Percentiles rank a stretch among this genome's conserved stretches.
Conservation (phyloP, 2,329 filamentous ascomycete genomes). For the Cercospora citrullina region DNA sequence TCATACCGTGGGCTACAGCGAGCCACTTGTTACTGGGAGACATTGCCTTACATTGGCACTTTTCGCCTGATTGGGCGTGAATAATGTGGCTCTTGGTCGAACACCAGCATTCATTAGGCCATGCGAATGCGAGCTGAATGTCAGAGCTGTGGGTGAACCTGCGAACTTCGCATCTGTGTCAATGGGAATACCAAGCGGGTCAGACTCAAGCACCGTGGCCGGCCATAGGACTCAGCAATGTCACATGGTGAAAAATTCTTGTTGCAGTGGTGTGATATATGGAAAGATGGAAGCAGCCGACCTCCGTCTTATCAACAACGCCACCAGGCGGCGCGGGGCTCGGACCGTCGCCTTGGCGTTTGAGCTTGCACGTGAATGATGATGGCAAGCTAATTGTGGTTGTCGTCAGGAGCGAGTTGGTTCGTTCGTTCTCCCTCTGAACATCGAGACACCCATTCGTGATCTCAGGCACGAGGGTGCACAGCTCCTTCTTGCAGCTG, state of each 20-base stretch:
- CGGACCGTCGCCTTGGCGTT: neutral
- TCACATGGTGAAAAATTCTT: neutral
- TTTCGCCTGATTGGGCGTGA: neutral
- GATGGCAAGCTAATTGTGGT: neutral
- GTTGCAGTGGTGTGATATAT: neutral
- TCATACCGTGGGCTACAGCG: too few species aligned
- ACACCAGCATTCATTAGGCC: neutral
- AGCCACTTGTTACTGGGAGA: too few species aligned
- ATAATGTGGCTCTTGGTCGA: neutral
- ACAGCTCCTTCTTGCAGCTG: neutral
- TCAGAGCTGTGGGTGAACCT: too few species aligned
- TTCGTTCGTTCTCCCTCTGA: neutral
- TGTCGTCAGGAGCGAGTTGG: neutral
- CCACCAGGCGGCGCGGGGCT: neutral
- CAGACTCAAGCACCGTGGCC: neutral
- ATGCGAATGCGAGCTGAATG: neutral
- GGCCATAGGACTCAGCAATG: neutral
- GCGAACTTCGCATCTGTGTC: too few species aligned
- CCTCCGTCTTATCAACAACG: neutral
- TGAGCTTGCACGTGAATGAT: constrained; percentile 4
- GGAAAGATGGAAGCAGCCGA: neutral
- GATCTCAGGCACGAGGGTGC: neutral
- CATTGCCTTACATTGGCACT: neutral
- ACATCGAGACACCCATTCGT: neutral
- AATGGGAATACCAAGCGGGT: too few species aligned